Evolutionary conservation across 805 yeast species (phyloP).

Genomic region (Kodamaea hsintzibuensis): DNA sequence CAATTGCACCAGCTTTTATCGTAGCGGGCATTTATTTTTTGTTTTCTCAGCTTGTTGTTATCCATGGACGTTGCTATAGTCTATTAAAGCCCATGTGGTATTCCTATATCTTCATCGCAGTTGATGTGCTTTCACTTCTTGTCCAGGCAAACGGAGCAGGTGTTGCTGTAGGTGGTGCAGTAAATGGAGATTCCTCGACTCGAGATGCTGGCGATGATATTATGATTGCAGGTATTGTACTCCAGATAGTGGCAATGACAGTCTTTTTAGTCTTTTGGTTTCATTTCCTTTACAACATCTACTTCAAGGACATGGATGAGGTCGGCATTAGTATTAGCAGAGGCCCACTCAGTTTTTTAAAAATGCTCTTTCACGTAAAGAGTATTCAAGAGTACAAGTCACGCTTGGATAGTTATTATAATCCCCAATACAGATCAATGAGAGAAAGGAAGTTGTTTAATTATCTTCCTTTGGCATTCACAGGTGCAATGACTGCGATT

Average conservation of each 20-base stretch:
- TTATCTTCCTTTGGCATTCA: conserved; percentile 10
- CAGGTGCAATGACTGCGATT: conserved; percentile 5
- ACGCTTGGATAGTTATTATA: conserved; percentile 12
- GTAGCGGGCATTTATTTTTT: conserved; percentile 16
- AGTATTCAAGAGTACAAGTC: conserved; percentile 1
- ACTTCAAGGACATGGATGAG: conserved; percentile 20
- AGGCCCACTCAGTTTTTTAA: conserved; percentile 5
- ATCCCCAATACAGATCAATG: conserved; percentile 6
- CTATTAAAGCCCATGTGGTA: conserved; percentile 15
- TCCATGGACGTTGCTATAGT: conserved; percentile 10
- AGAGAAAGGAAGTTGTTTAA: conserved; percentile 7
- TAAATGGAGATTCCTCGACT: conserved; percentile 16
- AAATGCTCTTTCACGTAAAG: conserved; percentile 10
- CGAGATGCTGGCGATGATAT: conserved; percentile 17
- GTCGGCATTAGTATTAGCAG: conserved; percentile 1
- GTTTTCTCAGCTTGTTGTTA: conserved; percentile 12
- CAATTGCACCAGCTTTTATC: conserved; percentile 16
- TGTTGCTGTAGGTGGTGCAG: conserved; percentile 13
- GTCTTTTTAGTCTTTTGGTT: conserved; percentile 20
- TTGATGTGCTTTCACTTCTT: conserved; percentile 15
- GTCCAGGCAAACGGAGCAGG: conserved; percentile 24
- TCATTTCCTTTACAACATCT: conserved; percentile 18
- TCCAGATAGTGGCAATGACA: conserved; percentile 23
- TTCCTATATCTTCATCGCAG: conserved; percentile 15
- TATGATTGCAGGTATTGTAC: conserved; percentile 21